Base-by-base conservation (phyloP, 805 yeast species). In the Isabelozyma rhagii region DNA sequence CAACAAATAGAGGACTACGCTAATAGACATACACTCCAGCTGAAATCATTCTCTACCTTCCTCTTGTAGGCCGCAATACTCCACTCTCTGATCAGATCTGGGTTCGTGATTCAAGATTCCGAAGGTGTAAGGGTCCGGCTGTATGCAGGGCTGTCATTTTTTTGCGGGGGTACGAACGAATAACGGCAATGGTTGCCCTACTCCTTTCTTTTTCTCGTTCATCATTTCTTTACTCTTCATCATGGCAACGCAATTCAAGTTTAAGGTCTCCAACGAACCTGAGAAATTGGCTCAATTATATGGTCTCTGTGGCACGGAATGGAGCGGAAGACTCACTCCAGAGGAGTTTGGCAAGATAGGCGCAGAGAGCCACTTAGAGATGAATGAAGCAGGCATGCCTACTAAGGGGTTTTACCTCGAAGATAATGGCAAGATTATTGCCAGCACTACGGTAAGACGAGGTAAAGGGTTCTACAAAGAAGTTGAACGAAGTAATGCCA, bases 401-500 rank as follows among this genome's bases (percentile, higher is more conserved):
- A 55, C 61, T 13, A 53, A 57, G 15, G 68, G 62, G 8, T 71
- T 63, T 47, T 64, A 63, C 49, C 52, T 66, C 25, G 62, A 62
- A 45, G 63, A 64, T 43, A 50, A 58, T 13, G 60, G 60, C 18
- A 55, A 58, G 18, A 47, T 62, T 1, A 66, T 59, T 9, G 65
- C 69, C 15, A 48, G 57, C 11, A 52, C 60, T 5, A 49, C 59
- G 1, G 66, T 71, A 6, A 60, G 51, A 10, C 59, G 60, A 28
- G 53, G 52, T 17, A 56, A 58, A 42, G 75, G 69, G 0, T 61
- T 66, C 31, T 68, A 51, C 43, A 68, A 67, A 45, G 69, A 62
- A 13, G 59, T 62, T 5, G 64, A 59, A 39, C 56, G 59, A 11
- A 53, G 62, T 15, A 47, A 48, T 17, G 66, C 62, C 9, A 58